Base-by-base conservation (phyloP, 495 filamentous ascomycete species). In the Daldinia bambusicola region DNA sequence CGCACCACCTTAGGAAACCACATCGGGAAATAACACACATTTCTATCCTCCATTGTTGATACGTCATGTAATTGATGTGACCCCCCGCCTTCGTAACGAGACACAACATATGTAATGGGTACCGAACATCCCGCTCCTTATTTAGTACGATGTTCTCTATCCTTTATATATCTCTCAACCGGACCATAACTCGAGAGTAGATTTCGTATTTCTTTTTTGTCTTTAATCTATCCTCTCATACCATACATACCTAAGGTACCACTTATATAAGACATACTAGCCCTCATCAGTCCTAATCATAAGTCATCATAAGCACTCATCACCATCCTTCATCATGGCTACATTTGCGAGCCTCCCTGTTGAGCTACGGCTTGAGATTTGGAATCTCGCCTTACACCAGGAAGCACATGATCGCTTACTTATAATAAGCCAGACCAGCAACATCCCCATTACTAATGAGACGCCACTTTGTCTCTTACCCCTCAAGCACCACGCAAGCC, bases 321-420 rank as follows among this genome's bases (percentile, higher is more conserved):
- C 45, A 22, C 26, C 18, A 16, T 37, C 36, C 20, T 37, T 14
- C 26, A 26, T n/a, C 12, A 69, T 58, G 66, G 9, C 30, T 22
- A 51, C 6, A 14, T 69, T 69, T 41, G n/a, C 58, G 6, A 31
- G 13, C 13, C 41, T 69, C 10, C 59, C 59, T 0, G 9, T 32
- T 1, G 66, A 63, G 53, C n/a, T 69, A 6, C 51, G 59, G 4
- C 43, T 37, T n/a, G 4, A 20, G 14, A 69, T 69, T 13, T 69
- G 66, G 66, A 53, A 69, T 40, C 22, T 51, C 9, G 58, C 37
- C 4, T 40, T 63, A 20, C 58, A 43, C 0, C 59, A 51, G 8
- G 66, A 69, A 63, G 52, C 66, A 6, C 22, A 34, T 9, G 59
- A 69, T 34, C 51, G 52, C 12, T 16, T 57, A n/a, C 5, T 69